Evolutionary conservation across 2,329 filamentous ascomycete genomes (phyloP).

Genomic region (Aureobasidium sp.): DNA sequence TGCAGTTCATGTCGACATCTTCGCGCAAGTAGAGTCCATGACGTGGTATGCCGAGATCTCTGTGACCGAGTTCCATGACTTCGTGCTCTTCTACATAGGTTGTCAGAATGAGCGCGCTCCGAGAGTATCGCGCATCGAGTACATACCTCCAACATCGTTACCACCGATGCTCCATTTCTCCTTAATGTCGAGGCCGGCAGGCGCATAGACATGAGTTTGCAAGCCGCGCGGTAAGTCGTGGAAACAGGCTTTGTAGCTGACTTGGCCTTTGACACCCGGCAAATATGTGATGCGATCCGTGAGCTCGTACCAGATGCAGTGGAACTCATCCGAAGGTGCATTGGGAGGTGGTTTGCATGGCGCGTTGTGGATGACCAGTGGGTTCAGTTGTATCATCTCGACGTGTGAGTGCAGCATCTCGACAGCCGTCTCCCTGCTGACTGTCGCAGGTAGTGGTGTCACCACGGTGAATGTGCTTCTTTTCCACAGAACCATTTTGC

Average conservation of each 20-base stretch:
- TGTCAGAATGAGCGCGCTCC: too few species aligned
- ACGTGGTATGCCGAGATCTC: constrained; percentile 49
- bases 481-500: constrained; percentile 53
- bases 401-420: constrained; percentile 69
- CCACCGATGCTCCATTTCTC: constrained; percentile 73
- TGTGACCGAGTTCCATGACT: constrained; percentile 50
- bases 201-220: constrained; percentile 78
- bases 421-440: constrained; percentile 64
- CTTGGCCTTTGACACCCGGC: constrained; percentile 59
- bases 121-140: neutral
- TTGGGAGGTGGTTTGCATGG: constrained; percentile 60
- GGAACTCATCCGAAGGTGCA: constrained; percentile 62
- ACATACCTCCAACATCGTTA: constrained; percentile 54
- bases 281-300: constrained; percentile 72
- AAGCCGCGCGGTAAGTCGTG: constrained; percentile 65
- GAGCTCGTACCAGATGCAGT: constrained; percentile 69
- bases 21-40: constrained; percentile 75
- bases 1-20: constrained; percentile 77
- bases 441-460: constrained; percentile 64
- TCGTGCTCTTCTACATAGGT: constrained; percentile 57
- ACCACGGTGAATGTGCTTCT: constrained; percentile 67
- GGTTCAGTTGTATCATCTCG: constrained; percentile 84
- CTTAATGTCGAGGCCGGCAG: constrained; percentile 71
- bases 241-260: constrained; percentile 76
- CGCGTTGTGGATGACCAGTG: constrained; percentile 66